phyloP scores from a whole-genome alignment of 306 rosid genomes.

The Inga leiocalycina region DNA sequence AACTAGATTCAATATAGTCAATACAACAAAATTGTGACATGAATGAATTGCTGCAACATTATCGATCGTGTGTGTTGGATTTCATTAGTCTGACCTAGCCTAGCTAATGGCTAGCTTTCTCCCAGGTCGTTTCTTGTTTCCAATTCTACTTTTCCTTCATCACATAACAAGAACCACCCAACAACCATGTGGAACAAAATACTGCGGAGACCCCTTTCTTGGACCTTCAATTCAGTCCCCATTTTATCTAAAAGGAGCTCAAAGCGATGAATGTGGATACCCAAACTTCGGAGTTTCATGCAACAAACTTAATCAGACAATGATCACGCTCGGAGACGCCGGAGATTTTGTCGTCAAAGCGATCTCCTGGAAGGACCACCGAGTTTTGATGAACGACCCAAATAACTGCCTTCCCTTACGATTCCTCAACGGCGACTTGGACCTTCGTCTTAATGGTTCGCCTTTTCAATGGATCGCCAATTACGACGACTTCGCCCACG shows the following conservation, averaged over 20 bases:
- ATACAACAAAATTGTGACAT: background rate
- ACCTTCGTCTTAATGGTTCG: background rate
- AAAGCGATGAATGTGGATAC: background rate
- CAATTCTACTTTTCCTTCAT: conserved; percentile 3
- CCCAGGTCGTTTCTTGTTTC: conserved; percentile 17
- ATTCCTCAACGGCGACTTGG: background rate
- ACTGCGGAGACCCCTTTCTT: background rate
- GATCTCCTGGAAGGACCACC: conserved; percentile 2
- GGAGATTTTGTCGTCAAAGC: conserved; percentile 9
- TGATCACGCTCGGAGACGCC: background rate
- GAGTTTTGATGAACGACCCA: conserved; percentile 29
- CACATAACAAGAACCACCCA: conserved; percentile 8
- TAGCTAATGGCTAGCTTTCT: conserved; percentile 23
- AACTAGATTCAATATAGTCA: background rate
- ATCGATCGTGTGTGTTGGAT: background rate
- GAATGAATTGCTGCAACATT: background rate
- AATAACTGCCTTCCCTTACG: conserved; percentile 27
- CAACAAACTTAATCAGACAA: background rate
- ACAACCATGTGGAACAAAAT: conserved; percentile 12
- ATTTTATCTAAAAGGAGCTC: conserved; percentile 24
- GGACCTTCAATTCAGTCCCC: conserved; percentile 36
- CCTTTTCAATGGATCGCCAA: background rate
- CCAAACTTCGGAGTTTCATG: conserved; percentile 32
- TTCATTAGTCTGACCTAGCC: background rate
- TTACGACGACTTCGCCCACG: background rate